A percentile compares a stretch with the other conserved stretches of the same genome.
Evolutionary conservation across 345 rosid species (phyloP).

Genomic region (Eucalyptus regnans): DNA sequence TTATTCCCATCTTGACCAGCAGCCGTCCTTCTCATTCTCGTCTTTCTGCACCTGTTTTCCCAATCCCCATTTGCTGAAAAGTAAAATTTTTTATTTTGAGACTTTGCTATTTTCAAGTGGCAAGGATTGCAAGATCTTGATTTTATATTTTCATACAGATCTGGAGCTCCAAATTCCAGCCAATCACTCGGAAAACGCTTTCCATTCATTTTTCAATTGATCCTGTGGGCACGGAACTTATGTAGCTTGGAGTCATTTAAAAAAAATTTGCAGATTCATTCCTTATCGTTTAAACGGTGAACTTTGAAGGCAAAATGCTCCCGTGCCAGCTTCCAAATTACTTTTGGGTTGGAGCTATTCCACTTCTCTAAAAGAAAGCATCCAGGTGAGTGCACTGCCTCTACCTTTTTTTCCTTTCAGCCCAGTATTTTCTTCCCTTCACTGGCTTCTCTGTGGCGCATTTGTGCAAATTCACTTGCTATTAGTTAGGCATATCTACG

Average conservation of each 20-base stretch:
- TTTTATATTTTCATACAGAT: conserved; percentile 21
- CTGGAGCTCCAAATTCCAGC: conserved; percentile 57
- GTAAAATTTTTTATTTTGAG: neutral
- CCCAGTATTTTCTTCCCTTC: neutral
- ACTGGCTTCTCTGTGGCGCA: neutral
- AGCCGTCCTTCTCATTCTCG: neutral
- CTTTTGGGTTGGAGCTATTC: neutral
- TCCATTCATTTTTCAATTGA: conserved; percentile 57
- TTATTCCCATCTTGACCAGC: neutral
- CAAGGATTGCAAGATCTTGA: neutral
- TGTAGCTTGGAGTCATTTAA: conserved; percentile 26
- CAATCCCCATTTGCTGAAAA: neutral
- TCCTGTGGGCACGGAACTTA: conserved; percentile 73
- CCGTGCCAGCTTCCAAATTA: neutral
- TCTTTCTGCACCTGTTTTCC: neutral
- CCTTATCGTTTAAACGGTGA: neutral
- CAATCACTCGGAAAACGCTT: conserved; percentile 26
- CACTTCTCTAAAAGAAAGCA: neutral
- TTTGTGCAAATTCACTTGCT: neutral
- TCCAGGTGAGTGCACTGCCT: neutral
- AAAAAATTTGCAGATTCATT: neutral
- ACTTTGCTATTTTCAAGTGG: neutral
- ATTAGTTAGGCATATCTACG: neutral
- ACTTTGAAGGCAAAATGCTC: neutral
- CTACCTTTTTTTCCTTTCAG: neutral